phyloP scores from a whole-genome alignment of 352 stramenopile species.

The Pythium brachiatum region DNA sequence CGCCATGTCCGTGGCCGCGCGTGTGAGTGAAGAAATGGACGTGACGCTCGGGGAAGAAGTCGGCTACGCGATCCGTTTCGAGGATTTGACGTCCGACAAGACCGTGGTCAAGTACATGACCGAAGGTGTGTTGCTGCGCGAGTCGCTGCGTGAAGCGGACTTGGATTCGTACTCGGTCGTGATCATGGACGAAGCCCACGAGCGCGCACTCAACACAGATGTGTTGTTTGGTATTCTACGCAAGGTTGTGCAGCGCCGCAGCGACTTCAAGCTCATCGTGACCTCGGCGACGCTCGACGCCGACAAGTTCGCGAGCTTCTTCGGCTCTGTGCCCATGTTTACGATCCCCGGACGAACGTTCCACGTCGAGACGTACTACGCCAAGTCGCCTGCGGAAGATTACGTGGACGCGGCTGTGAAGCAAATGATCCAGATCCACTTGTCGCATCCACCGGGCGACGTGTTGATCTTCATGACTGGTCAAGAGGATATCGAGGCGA shows the following conservation, averaged over 20 bases:
- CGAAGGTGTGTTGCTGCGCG: constrained; percentile 88
- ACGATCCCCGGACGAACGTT: constrained; percentile 92
- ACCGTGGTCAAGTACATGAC: constrained; percentile 98
- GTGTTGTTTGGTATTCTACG: constrained; percentile 93
- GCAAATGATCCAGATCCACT: constrained; percentile 97
- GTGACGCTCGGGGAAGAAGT: constrained; percentile 91
- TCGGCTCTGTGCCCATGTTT: constrained; percentile 97
- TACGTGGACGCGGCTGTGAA: constrained; percentile 98
- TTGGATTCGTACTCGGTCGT: constrained; percentile 87
- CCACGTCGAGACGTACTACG: constrained; percentile 82
- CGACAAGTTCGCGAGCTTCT: constrained; percentile 97
- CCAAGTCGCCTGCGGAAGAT: constrained; percentile 95
- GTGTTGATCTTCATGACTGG: constrained; percentile 99
- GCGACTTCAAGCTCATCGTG: constrained; percentile 91
- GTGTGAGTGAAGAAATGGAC: constrained; percentile 97
- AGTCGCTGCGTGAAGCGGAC: constrained; percentile 90
- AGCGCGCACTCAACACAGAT: constrained; percentile 93
- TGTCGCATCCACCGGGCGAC: constrained; percentile 95
- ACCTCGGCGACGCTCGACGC: constrained; percentile 97
- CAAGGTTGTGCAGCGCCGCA: constrained; percentile 86
- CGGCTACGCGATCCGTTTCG: constrained; percentile 93
- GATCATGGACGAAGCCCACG: constrained; percentile 95
- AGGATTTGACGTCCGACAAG: constrained; percentile 92
- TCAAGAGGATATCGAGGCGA: constrained; percentile 98
- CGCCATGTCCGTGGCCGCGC: constrained; percentile 98